Conservation (phyloP, 2,329 filamentous ascomycete genomes). For the Hypomyces perniciosus region DNA sequence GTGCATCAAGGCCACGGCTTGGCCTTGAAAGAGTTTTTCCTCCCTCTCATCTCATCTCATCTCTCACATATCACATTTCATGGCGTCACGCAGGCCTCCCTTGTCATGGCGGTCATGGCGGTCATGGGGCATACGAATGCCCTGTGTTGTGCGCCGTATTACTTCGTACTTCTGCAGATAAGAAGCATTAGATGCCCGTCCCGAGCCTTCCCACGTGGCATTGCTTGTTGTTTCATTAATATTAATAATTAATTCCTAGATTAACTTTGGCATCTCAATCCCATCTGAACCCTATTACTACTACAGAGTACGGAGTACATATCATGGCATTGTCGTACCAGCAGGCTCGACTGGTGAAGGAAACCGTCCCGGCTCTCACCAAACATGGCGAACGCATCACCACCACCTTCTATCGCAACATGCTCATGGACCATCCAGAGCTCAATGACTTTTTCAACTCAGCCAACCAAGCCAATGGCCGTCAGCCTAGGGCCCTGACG, state of each 20-base stretch:
- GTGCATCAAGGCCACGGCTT: too few species aligned
- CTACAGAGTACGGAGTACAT: not conserved
- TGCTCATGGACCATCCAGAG: slow-evolving; percentile 59
- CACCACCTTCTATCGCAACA: slow-evolving; percentile 64
- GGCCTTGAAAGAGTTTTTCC: not conserved
- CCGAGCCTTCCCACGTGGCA: too few species aligned
- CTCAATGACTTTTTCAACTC: slow-evolving; percentile 65
- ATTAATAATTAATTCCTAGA: too few species aligned
- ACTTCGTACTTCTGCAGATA: too few species aligned
- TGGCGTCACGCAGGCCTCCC: not conserved
- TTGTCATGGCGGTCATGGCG: too few species aligned
- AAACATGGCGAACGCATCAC: slow-evolving; percentile 65
- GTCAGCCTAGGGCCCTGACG: slow-evolving; percentile 30
- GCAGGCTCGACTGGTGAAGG: slow-evolving; percentile 60
- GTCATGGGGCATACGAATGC: too few species aligned
- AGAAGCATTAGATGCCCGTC: too few species aligned
- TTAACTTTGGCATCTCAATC: too few species aligned
- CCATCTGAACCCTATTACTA: too few species aligned
- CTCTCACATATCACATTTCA: not conserved
- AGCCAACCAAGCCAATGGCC: slow-evolving; percentile 31
- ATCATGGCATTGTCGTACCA: slow-evolving; percentile 40
- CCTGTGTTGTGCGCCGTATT: too few species aligned
- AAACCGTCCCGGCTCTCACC: slow-evolving; percentile 63
- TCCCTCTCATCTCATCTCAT: not conserved
- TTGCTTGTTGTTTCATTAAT: too few species aligned